Evolutionary conservation across 805 yeast genomes (phyloP).

Genomic region (Deakozyma indianensis): DNA sequence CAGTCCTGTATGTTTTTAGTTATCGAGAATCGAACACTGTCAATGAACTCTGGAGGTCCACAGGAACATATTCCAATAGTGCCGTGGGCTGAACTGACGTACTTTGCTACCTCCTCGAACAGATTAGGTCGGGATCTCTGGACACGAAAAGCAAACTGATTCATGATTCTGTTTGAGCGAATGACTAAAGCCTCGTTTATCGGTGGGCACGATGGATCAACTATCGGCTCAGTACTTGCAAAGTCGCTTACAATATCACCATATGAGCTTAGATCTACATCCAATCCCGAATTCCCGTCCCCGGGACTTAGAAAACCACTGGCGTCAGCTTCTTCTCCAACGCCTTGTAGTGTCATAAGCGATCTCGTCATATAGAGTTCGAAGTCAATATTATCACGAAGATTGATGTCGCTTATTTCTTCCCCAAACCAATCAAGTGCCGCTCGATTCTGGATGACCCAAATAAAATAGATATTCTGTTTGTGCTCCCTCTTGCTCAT

Average conservation of each 20-base stretch:
- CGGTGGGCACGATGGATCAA: too few relatives aligned
- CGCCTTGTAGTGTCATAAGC: background rate
- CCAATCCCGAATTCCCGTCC: too few relatives aligned
- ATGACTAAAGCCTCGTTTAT: background rate
- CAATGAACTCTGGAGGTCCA: conserved; percentile 1
- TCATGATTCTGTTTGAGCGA: background rate
- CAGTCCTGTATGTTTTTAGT: background rate
- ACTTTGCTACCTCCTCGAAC: background rate
- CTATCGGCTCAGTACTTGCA: too few relatives aligned
- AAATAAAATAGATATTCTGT: background rate
- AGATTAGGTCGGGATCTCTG: background rate
- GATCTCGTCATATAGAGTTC: background rate
- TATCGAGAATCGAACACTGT: background rate
- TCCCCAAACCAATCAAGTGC: background rate
- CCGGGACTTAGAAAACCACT: too few relatives aligned
- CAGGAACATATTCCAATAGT: background rate
- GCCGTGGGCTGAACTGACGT: background rate
- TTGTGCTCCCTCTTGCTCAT: background rate
- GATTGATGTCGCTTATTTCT: background rate
- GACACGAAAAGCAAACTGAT: background rate
- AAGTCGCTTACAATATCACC: too few relatives aligned
- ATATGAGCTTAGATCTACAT: too few relatives aligned
- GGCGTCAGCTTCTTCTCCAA: too few relatives aligned
- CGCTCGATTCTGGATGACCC: background rate
- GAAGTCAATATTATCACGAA: background rate